Evolutionary conservation across 1,284 basidiomycete species (phyloP).

Genomic region (Moesziomyces globuligerus): DNA sequence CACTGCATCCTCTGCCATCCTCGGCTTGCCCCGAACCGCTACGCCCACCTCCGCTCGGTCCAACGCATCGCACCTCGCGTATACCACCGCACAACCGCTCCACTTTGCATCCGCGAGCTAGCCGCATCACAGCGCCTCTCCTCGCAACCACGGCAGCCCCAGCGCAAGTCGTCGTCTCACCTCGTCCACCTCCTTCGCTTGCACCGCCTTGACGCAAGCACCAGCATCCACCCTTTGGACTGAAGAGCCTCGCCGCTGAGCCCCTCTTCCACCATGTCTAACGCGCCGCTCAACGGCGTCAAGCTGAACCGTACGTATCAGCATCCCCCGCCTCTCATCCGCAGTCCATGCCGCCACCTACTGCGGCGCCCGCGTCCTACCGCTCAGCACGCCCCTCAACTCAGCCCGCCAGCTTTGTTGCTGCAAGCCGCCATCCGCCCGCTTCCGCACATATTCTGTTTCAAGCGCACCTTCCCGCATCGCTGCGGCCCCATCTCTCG

Average conservation of each 20-base stretch:
- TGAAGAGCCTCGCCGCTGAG: slow-evolving; percentile 1
- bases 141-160: neutral
- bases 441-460: no score
- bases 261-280: slow-evolving; percentile 42
- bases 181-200: neutral
- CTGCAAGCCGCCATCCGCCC: no score
- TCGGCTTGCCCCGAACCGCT: neutral
- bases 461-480: no score
- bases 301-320: slow-evolving; percentile 52
- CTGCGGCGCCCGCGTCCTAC: no score
- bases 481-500: no score
- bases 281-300: slow-evolving; percentile 59
- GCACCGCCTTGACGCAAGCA: neutral
- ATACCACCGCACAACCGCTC: neutral
- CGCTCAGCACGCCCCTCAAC: no score
- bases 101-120: neutral
- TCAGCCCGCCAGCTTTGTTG: no score
- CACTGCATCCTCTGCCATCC: slow-evolving; percentile 2
- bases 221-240: slow-evolving; percentile 3
- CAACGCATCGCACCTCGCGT: neutral
- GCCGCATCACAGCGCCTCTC: neutral
- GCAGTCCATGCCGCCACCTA: neutral
- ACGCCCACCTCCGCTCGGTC: neutral
- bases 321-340: neutral
- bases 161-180: neutral